Percentiles rank a stretch among this genome's conserved stretches.
Conservation (phyloP, 202 grass and related monocot genomes). For the Panicum hallii region DNA sequence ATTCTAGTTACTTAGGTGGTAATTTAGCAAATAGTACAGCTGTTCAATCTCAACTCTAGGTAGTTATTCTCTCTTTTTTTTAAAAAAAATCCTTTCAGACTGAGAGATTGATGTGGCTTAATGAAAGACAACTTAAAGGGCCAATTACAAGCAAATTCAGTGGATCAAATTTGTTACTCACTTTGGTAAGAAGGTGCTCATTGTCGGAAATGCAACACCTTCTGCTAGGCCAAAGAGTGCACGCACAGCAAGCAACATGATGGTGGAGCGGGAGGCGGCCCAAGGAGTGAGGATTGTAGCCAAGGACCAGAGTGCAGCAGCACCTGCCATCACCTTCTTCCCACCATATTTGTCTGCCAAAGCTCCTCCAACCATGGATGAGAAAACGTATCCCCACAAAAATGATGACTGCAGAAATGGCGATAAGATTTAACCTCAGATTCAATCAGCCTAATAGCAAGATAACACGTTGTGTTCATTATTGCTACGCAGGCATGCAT, state of each 20-base stretch:
- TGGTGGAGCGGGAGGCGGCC: constrained; percentile 74
- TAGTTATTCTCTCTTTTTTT: neutral
- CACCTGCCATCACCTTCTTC: constrained; percentile 88
- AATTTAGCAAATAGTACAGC: neutral
- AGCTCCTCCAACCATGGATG: constrained; percentile 91
- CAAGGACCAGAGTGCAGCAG: constrained; percentile 83
- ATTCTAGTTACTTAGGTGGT: neutral
- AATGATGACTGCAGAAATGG: constrained; percentile 81
- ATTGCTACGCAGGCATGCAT: neutral
- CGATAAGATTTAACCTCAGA: constrained; percentile 34
- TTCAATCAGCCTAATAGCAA: neutral
- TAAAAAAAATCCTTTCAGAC: neutral
- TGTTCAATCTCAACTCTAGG: constrained; percentile 15
- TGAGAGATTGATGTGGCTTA: constrained; percentile 25
- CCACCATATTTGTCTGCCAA: constrained; percentile 90
- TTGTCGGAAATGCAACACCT: constrained; percentile 95
- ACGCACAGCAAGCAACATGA: constrained; percentile 74
- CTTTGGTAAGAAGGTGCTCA: constrained; percentile 95
- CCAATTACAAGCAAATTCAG: neutral
- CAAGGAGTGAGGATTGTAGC: constrained; percentile 96
- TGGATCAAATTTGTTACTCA: constrained; percentile 44
- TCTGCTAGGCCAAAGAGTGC: constrained; percentile 87
- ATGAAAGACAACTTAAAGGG: neutral
- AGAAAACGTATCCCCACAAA: constrained; percentile 91
- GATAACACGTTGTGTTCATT: neutral